phyloP scores from a whole-genome alignment of 2,329 filamentous ascomycete genomes.

The Pseudogymnoascus pannorum region DNA sequence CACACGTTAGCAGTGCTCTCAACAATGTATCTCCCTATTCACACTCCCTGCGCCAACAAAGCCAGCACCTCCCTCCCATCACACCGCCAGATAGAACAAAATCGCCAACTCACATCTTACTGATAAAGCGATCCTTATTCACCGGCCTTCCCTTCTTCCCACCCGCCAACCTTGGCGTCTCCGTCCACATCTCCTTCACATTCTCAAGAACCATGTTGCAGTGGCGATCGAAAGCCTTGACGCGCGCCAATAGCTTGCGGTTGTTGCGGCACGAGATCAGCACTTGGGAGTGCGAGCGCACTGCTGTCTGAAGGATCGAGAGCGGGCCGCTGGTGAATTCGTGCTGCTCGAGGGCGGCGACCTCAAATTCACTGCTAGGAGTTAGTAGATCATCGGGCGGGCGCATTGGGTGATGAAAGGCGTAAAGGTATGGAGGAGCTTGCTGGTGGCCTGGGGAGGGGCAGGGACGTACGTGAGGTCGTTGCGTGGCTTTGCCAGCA shows the following conservation, averaged over 20 bases:
- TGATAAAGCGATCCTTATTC: slow-evolving; percentile 97
- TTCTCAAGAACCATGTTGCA: slow-evolving; percentile 99
- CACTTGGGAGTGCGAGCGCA: slow-evolving; percentile 89
- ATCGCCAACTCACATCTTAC: slow-evolving; percentile 67
- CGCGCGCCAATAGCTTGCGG: slow-evolving; percentile 90
- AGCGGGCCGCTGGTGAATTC: slow-evolving; percentile 75
- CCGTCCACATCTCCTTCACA: slow-evolving; percentile 99
- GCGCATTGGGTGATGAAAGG: slow-evolving; percentile 14
- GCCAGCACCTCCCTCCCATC: not conserved
- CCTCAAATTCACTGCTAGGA: slow-evolving; percentile 71
- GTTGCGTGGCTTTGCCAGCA: slow-evolving; percentile 78
- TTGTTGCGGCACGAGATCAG: slow-evolving; percentile 98
- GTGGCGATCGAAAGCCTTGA: slow-evolving; percentile 97
- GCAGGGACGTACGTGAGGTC: slow-evolving; percentile 73
- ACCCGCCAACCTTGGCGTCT: slow-evolving; percentile 72
- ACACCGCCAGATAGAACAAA: slow-evolving; percentile 13
- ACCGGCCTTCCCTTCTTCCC: slow-evolving; percentile 86
- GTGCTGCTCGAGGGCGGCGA: slow-evolving; percentile 71
- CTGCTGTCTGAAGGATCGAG: slow-evolving; percentile 93
- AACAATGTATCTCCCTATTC: slow-evolving; percentile 2
- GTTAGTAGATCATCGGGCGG: slow-evolving; percentile 17
- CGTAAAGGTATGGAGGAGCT: slow-evolving; percentile 9
- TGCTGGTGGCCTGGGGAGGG: slow-evolving; percentile 16
- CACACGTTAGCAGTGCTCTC: not conserved
- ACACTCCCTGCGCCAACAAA: not conserved